Evolutionary conservation across 495 filamentous ascomycete genomes (phyloP).

Genomic region (Copromyces sp.): DNA sequence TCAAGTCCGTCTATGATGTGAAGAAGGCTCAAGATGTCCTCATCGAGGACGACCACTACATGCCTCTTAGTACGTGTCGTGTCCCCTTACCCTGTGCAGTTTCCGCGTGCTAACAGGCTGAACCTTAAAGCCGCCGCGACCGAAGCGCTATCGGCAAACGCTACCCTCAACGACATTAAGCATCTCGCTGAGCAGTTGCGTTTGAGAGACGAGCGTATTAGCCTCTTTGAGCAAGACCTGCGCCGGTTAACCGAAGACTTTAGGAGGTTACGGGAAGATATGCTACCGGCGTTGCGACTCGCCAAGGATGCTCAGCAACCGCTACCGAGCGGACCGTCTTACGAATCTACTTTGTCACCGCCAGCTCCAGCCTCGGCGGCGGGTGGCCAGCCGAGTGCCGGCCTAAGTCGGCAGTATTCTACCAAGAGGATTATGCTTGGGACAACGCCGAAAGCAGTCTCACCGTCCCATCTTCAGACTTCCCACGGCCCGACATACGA

Average conservation of each 20-base stretch:
- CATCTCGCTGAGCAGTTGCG: slow-evolving; percentile 78
- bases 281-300: slow-evolving; percentile 79
- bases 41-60: slow-evolving; percentile 86
- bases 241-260: slow-evolving; percentile 77
- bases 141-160: slow-evolving; percentile 69
- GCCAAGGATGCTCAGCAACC: slow-evolving; percentile 86
- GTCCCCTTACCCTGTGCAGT: neutral
- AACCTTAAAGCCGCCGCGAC: slow-evolving; percentile 66
- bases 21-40: slow-evolving; percentile 87
- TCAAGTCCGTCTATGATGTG: slow-evolving; percentile 90
- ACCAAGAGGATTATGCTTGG: slow-evolving; percentile 84
- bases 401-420: slow-evolving; percentile 73
- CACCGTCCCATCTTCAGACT: slow-evolving; percentile 64
- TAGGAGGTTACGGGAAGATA: slow-evolving; percentile 72
- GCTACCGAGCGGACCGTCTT: slow-evolving; percentile 45
- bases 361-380: slow-evolving; percentile 42
- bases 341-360: slow-evolving; percentile 41
- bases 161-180: slow-evolving; percentile 84
- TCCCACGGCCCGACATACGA: slow-evolving; percentile 46
- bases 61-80: slow-evolving; percentile 69
- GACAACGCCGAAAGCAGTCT: slow-evolving; percentile 61
- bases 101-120: slow-evolving; percentile 14
- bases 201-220: slow-evolving; percentile 78
- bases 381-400: slow-evolving; percentile 35
- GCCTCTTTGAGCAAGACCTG: slow-evolving; percentile 68